Base-by-base conservation (phyloP, 164 flowering plant genomes). In the Amborella trichopoda region DNA sequence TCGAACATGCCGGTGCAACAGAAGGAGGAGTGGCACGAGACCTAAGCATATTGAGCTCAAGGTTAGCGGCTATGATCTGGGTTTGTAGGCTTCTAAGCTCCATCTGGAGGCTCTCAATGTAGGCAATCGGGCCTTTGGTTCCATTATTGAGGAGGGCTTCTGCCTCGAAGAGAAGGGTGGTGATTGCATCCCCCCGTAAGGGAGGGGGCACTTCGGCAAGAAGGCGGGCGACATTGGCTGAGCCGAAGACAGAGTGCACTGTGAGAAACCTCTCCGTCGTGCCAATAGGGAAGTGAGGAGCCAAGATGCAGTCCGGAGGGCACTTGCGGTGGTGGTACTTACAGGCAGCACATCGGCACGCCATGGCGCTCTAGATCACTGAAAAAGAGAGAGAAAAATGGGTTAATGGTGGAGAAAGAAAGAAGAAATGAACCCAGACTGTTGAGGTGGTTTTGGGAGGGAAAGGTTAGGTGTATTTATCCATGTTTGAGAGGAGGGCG, bases 91-190 rank as follows among this genome's bases (percentile, higher is more conserved):
- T 18, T 21, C 40, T 14, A 21, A 37, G 40, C 1, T 37, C 40
- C n/a, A 5, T 1, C 50, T 85, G 97, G 39, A 93, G 62, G 55
- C 94, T 79, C 27, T 79, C 83, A 42, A 93, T 81, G 51, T 88
- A 95, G 4, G 97, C 70, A 5, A 93, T 95, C 28, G 97, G 88
- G 17, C 97, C 99, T 52, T 93, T 81, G 44, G 88, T 93, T 6
- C 97, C 97, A 46, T 93, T 97, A 21, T 78, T 39, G 23, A 93
- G 55, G 53, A 96, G 60, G 3, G 97, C 97, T 41, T 93, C 89
- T 54, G 99, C 99, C 59, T 93, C 99, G 64, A 82, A 88, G 25
- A 91, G 81, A 45, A 93, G 83, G 2, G 99, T 85, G 56, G 85
- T 87, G 20, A 88, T 95, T 0, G 99, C 97, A 50, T 93, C 97